phyloP scores from a whole-genome alignment of 2,329 filamentous ascomycete genomes.

The Aspergillus quadrilineatus region DNA sequence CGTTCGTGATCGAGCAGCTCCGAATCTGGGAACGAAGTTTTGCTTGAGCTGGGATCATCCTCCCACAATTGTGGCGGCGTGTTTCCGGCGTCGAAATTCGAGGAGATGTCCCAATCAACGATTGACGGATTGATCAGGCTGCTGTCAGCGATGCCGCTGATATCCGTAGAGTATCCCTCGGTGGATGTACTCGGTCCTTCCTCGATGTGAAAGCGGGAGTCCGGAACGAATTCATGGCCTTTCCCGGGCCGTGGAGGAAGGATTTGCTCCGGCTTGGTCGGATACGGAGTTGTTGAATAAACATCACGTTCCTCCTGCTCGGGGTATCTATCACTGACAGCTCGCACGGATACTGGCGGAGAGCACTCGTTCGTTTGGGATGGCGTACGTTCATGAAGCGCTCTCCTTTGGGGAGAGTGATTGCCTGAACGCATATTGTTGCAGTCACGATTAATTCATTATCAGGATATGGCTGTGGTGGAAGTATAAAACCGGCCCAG shows the following conservation, averaged over 20 bases:
- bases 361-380: slow-evolving; percentile 48
- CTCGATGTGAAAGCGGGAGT: slow-evolving; percentile 34
- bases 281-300: slow-evolving; percentile 46
- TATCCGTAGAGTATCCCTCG: slow-evolving; percentile 30
- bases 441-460: slow-evolving; percentile 32
- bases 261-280: slow-evolving; percentile 49
- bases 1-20: slow-evolving; percentile 25
- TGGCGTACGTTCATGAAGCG: slow-evolving; percentile 47
- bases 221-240: slow-evolving; percentile 35
- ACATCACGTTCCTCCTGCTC: slow-evolving; percentile 38
- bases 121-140: slow-evolving; percentile 30
- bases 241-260: slow-evolving; percentile 43
- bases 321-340: slow-evolving; percentile 31
- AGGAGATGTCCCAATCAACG: slow-evolving; percentile 39
- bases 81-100: slow-evolving; percentile 36
- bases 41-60: slow-evolving; percentile 39
- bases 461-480: slow-evolving; percentile 19
- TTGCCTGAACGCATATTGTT: slow-evolving; percentile 36
- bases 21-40: slow-evolving; percentile 35
- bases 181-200: slow-evolving; percentile 30
- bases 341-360: slow-evolving; percentile 37
- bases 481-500: slow-evolving; percentile 10
- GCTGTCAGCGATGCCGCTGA: slow-evolving; percentile 27
- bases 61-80: slow-evolving; percentile 42
- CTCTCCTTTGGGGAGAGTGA: slow-evolving; percentile 39